These are phyloP conservation scores for Chaetomium sp. DNA, from an alignment of 2,329 filamentous ascomycete genomes.

Conservation along the genomic window DNA sequence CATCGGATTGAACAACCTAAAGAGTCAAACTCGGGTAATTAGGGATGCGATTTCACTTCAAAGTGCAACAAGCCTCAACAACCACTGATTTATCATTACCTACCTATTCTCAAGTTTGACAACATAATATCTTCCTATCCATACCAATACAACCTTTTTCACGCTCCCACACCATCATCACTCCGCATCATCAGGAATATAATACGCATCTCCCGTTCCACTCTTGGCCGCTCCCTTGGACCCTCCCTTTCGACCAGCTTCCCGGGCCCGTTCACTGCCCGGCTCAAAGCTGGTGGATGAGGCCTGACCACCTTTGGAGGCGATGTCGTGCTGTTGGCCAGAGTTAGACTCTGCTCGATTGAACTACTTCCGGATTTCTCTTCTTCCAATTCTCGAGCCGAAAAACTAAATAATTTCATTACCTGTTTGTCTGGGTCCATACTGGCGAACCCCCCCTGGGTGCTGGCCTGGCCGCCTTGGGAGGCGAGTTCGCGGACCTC, in stretches of 20 bases:
- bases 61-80: too few species aligned
- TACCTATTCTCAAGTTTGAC: too few species aligned
- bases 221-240: neutral
- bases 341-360: constrained; percentile 2
- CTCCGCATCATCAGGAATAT: constrained; percentile 8
- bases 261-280: constrained; percentile 44
- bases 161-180: neutral
- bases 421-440: constrained; percentile 34
- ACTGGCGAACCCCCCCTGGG: constrained; percentile 33
- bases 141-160: too few species aligned
- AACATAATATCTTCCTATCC: too few species aligned
- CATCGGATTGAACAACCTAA: too few species aligned
- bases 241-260: constrained; percentile 51
- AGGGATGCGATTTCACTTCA: too few species aligned
- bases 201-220: neutral
- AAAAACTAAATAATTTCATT: neutral
- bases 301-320: constrained; percentile 47
- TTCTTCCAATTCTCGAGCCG: neutral
- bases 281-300: constrained; percentile 49
- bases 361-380: neutral
- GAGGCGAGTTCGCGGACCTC: constrained; percentile 38
- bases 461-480: constrained; percentile 36
- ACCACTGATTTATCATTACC: too few species aligned
- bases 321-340: constrained; percentile 42
- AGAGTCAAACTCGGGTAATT: too few species aligned